A percentile compares a stretch with the other conserved stretches of the same genome.
phyloP scores from a whole-genome alignment of 345 rosid genomes.

The Theobroma cacao region DNA sequence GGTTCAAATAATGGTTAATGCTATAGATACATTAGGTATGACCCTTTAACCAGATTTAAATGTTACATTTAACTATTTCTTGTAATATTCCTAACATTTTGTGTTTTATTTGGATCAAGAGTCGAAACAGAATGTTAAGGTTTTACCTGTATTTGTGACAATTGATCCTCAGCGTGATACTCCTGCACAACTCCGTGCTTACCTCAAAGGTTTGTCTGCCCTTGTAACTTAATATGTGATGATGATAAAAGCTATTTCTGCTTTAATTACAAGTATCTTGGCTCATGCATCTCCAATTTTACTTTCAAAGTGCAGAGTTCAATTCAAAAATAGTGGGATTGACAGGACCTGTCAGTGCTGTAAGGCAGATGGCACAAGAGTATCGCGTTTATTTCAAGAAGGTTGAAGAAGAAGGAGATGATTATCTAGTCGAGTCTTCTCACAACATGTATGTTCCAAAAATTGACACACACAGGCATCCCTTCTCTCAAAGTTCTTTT shows the following conservation, averaged over 20 bases:
- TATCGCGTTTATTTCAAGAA: conserved; percentile 79
- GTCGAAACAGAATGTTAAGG: conserved; percentile 44
- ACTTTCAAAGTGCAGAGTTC: conserved; percentile 57
- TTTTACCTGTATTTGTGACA: conserved; percentile 78
- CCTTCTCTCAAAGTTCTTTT: not conserved
- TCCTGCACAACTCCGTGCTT: conserved; percentile 67
- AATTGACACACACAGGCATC: not conserved
- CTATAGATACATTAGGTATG: conserved; percentile 66
- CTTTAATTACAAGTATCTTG: not conserved
- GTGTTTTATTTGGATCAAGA: conserved; percentile 43
- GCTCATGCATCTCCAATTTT: conserved; percentile 11
- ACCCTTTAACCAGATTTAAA: conserved; percentile 11
- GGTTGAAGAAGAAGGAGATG: conserved; percentile 84
- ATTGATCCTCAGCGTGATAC: conserved; percentile 91
- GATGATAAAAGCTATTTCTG: not conserved
- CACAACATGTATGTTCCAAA: conserved; percentile 60
- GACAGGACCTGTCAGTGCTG: conserved; percentile 60
- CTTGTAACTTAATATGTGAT: not conserved
- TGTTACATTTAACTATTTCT: not conserved
- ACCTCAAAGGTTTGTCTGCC: conserved; percentile 60
- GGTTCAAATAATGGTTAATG: conserved; percentile 56
- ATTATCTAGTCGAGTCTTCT: conserved; percentile 81
- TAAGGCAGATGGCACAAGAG: conserved; percentile 86
- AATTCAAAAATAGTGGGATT: conserved; percentile 69
- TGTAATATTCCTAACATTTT: conserved; percentile 25